Evolutionary conservation across 139 green algal species (phyloP).

Genomic region (Microglena sp.): DNA sequence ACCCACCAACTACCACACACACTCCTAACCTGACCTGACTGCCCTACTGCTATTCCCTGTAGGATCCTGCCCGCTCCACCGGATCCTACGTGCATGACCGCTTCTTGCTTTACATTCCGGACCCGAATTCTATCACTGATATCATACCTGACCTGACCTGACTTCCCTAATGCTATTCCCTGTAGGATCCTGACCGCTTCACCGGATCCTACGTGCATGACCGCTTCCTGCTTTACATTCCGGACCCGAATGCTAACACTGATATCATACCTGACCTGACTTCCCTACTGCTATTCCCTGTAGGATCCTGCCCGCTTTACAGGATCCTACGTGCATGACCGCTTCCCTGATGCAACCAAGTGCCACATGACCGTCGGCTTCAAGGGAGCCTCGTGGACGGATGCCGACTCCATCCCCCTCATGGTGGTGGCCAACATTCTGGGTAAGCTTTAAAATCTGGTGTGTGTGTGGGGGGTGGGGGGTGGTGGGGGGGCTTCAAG

Average conservation of each 20-base stretch:
- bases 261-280: too few species aligned
- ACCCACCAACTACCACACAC: too few species aligned
- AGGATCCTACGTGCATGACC: conserved; percentile 88
- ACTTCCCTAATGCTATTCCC: too few species aligned
- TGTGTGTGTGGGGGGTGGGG: too few species aligned
- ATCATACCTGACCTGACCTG: too few species aligned
- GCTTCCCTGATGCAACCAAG: conserved; percentile 69
- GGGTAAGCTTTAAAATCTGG: conserved; percentile 21
- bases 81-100: conserved; percentile 90
- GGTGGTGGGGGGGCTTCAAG: conserved; percentile 87
- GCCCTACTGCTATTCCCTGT: too few species aligned
- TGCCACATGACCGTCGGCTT: conserved; percentile 82
- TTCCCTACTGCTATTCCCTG: too few species aligned
- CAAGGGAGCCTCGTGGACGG: conserved; percentile 83
- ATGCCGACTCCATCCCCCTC: conserved; percentile 87
- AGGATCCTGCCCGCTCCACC: conserved; percentile 86
- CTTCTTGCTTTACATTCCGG: too few species aligned
- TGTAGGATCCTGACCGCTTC: conserved; percentile 75
- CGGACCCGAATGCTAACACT: too few species aligned
- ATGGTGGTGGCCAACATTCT: conserved; percentile 94
- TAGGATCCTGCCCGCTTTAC: conserved; percentile 88
- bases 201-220: conserved; percentile 92
- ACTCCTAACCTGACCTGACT: too few species aligned
- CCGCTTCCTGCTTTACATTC: too few species aligned
- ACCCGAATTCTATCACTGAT: too few species aligned